A percentile compares a stretch with the other conserved stretches of the same genome.
phyloP scores from a whole-genome alignment of 2,329 filamentous ascomycete genomes.

The Cytospora piceicola region DNA sequence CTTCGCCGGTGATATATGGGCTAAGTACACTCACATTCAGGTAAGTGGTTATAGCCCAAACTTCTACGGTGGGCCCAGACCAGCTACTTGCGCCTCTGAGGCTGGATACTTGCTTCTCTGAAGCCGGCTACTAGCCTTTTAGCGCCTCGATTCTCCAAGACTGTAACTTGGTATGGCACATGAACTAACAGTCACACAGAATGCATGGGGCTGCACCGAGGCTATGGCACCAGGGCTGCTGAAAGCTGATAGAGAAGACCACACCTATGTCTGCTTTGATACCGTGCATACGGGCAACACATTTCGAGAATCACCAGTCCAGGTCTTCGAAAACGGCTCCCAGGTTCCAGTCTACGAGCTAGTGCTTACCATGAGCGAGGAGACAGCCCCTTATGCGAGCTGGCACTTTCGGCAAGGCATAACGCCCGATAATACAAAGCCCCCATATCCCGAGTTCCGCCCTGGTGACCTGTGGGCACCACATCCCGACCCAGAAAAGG shows the following conservation, averaged over 20 bases:
- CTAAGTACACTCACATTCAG: constrained; percentile 22
- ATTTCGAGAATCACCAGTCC: constrained; percentile 29
- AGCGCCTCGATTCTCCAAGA: neutral
- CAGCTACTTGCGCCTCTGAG: neutral
- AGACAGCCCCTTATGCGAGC: constrained; percentile 27
- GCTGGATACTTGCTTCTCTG: neutral
- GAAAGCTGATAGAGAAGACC: constrained; percentile 27
- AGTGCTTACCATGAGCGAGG: constrained; percentile 28
- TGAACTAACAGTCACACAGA: constrained; percentile 13
- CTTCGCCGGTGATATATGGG: constrained; percentile 20
- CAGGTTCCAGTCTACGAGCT: constrained; percentile 31
- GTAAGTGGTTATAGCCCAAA: constrained; percentile 4
- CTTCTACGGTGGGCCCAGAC: neutral
- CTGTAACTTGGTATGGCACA: no score
- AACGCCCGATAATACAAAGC: constrained; percentile 16
- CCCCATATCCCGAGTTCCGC: constrained; percentile 23
- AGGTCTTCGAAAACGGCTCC: constrained; percentile 21
- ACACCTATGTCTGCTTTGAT: constrained; percentile 32
- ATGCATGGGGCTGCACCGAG: constrained; percentile 32
- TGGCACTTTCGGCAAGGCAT: constrained; percentile 25
- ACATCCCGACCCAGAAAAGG: constrained; percentile 33
- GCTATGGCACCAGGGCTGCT: constrained; percentile 24
- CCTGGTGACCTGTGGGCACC: constrained; percentile 33
- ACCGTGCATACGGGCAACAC: constrained; percentile 29
- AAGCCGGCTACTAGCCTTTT: neutral